Evolutionary conservation across 2,329 filamentous ascomycete species (phyloP).

Genomic region (Fusarium nygamai): DNA sequence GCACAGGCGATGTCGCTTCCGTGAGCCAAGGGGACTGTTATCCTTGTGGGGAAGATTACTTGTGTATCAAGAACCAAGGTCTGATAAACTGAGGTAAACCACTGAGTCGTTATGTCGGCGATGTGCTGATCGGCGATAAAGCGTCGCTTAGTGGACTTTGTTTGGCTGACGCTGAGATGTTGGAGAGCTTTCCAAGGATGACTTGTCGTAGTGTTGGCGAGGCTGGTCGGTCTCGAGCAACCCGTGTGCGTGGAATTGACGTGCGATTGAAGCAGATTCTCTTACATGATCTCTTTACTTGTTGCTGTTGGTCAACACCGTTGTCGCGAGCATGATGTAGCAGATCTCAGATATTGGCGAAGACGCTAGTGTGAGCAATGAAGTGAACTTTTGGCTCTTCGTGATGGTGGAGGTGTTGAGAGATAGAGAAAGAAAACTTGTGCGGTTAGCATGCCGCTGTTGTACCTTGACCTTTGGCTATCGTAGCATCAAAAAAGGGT

Average conservation of each 20-base stretch:
- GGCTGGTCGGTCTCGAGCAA: fast-evolving
- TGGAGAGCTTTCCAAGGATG: fast-evolving
- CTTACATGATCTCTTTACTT: fast-evolving
- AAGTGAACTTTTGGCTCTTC: neutral
- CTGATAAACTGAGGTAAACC: too few species aligned
- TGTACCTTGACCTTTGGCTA: neutral
- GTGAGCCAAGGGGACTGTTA: neutral
- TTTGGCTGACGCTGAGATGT: neutral
- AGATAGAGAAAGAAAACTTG: neutral
- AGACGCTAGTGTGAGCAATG: neutral
- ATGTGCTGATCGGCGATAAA: neutral
- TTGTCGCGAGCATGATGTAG: neutral
- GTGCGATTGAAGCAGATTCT: fast-evolving
- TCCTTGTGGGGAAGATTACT: neutral
- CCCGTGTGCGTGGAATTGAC: fast-evolving
- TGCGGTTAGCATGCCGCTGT: neutral
- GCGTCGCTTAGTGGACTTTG: neutral
- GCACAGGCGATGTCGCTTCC: fast-evolving
- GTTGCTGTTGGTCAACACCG: too few species aligned
- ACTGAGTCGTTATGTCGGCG: neutral
- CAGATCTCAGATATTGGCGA: neutral
- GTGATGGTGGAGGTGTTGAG: fast-evolving
- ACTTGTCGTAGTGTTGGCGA: fast-evolving
- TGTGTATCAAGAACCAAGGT: fast-evolving
- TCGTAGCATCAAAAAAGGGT: too few species aligned